Base-by-base conservation (phyloP, 768 basidiomycete genomes). In the Kwoniella sp. region DNA sequence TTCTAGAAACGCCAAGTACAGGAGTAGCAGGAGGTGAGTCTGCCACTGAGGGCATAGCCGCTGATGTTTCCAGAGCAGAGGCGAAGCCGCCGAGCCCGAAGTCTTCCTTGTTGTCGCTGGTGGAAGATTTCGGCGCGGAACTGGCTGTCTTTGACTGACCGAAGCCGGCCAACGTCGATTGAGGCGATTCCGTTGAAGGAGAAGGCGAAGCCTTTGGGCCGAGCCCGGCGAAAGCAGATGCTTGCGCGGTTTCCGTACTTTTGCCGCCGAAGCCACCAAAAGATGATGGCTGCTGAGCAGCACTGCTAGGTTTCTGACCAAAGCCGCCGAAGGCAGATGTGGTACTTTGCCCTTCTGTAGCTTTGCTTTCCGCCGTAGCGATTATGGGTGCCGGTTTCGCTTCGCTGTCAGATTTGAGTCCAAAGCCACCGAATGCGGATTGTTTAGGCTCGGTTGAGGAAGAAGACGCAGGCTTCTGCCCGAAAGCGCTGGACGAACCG, bases 11-110 rank as follows among this genome's bases (percentile, higher is more conserved):
- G 5, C 60, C 58, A 1, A 55, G 10, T 4, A 65, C 33, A 13
- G 74, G 74, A 1, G 74, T 73, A 1, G 48, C 21, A 15, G 74
- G 74, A 17, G 74, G 71, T 4, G 74, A 76, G 8, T 73, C 68
- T 5, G 54, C 71, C 22, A 76, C 56, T 9, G 71, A 71, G 3
- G 73, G 73, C 10, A 71, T 44, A 67, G 24, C 2, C 60, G 44
- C 8, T 68, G 53, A 59, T 30, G 44, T 57, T 2, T 67, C 65
- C 44, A 78, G 53, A 21, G 67, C 66, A 44, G 72, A 71, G 12
- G 68, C 74, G 30, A 78, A 78, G 13, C 71, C 71, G 2, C 69
- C 72, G 2, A 77, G 59, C 19, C 72, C 74, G 46, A 75, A 72
- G 53, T 69, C 71, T 33, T 71, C 69, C 15, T 50, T 8, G 6